Percentiles rank a stretch among this genome's conserved stretches.
Evolutionary conservation across 108 stramenopile genomes (phyloP).

Genomic region (Nitzschia inconspicua): DNA sequence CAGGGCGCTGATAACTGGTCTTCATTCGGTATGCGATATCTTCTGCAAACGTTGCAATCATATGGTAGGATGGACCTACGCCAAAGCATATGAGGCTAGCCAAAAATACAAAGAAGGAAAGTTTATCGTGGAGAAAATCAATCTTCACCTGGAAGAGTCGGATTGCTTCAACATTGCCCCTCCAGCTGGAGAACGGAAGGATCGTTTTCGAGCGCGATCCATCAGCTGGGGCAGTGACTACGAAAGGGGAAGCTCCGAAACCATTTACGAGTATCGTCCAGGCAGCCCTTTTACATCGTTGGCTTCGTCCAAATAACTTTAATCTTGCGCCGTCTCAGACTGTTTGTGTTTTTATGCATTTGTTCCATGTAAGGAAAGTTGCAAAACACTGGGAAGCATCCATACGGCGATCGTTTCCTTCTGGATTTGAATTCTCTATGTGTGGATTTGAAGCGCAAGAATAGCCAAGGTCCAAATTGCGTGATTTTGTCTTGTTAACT

Average conservation of each 20-base stretch:
- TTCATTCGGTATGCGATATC: conserved; percentile 92
- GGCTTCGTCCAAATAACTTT: no score
- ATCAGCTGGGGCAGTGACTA: conserved; percentile 73
- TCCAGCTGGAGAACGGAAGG: conserved; percentile 73
- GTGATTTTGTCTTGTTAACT: no score
- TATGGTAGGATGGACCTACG: conserved; percentile 95
- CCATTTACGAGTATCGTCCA: conserved; percentile 28
- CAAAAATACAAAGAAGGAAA: conserved; percentile 96
- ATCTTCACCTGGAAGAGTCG: conserved; percentile 76
- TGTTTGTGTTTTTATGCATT: no score
- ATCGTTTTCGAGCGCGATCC: conserved; percentile 67
- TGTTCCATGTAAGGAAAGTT: no score
- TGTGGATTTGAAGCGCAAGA: no score
- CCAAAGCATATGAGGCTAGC: conserved; percentile 75
- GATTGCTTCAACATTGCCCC: conserved; percentile 52
- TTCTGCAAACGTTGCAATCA: conserved; percentile 85
- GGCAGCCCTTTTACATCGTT: neutral
- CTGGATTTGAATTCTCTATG: no score
- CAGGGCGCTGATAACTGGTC: conserved; percentile 86
- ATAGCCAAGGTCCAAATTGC: no score
- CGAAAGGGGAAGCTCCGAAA: neutral
- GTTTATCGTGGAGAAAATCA: conserved; percentile 89
- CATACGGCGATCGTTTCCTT: no score
- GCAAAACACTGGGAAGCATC: no score
- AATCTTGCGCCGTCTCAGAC: no score